Evolutionary conservation across 495 filamentous ascomycete species (phyloP).

Genomic region (Niebla homalea): DNA sequence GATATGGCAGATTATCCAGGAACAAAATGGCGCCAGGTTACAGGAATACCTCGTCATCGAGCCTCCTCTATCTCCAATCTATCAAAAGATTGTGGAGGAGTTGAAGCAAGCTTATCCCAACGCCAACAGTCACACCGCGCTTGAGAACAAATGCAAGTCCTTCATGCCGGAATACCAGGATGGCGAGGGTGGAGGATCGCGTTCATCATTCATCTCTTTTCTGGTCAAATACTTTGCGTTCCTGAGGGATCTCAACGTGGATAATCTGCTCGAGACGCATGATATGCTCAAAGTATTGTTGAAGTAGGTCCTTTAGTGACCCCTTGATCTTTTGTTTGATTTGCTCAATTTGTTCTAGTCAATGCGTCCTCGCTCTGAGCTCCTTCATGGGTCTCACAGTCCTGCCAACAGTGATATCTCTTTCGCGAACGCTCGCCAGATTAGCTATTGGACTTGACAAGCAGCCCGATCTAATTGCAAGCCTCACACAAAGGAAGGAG

Average conservation of each 20-base stretch:
- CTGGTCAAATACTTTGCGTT: constrained; percentile 68
- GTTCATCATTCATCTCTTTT: constrained; percentile 63
- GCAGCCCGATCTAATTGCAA: constrained; percentile 52
- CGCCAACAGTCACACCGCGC: constrained; percentile 30
- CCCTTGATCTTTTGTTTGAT: background rate
- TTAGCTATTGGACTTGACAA: constrained; percentile 70
- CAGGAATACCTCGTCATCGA: constrained; percentile 50
- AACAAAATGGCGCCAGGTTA: constrained; percentile 40
- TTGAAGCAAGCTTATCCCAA: constrained; percentile 42
- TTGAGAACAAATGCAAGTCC: constrained; percentile 44
- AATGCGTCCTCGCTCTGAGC: constrained; percentile 67
- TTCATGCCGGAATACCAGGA: constrained; percentile 44
- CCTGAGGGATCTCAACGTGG: constrained; percentile 62
- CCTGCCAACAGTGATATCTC: constrained; percentile 60
- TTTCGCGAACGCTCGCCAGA: constrained; percentile 62
- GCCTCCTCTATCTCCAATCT: constrained; percentile 50
- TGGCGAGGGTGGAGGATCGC: constrained; percentile 47
- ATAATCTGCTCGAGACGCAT: constrained; percentile 63
- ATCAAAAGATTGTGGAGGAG: constrained; percentile 52
- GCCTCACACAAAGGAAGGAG: constrained; percentile 35
- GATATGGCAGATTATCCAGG: constrained; percentile 38
- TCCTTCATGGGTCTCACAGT: constrained; percentile 64
- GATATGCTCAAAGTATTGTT: constrained; percentile 55
- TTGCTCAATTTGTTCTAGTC: constrained; percentile 29
- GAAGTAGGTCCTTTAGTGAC: constrained; percentile 38